Evolutionary conservation across 2,329 filamentous ascomycete species (phyloP), one percentile per base, ranked within the genome.

Genomic region (Seiridium unicorne): DNA sequence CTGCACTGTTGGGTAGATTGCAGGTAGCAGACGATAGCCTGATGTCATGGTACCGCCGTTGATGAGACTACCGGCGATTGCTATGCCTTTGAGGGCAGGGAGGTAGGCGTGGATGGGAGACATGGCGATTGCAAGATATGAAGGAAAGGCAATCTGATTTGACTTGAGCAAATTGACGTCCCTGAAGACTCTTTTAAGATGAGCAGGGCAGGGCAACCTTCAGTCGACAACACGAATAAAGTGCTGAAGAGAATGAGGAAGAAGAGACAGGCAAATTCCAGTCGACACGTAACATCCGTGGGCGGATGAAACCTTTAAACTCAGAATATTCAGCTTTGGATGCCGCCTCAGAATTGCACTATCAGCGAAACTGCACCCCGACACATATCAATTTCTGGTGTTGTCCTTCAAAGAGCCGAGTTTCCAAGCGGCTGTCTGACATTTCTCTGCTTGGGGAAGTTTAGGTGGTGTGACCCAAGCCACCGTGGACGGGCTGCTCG

Each of bases 41-140:
- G 57, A 59, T 38, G 57, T 59, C 49, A 59, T 55, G 32, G 57
- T 59, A 44, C 57, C 57, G 57, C 49, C 49, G 11, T 59, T 59
- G 57, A 59, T 59, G 26, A 59, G 49, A 51, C 51, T 59, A 31
- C 57, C 51, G 42, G 57, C 57, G n/a, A 59, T 59, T 10, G 57
- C 57, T n/a, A 55, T 18, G 49, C 57, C 57, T 40, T 59, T 59
- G 48, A 59, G 57, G 35, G 57, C 57, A 38, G 49, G 57, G 18
- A 55, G 7, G 26, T 46, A 59, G 31, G 3, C 9, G 18, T 47
- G 36, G 35, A 59, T 36, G 0, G 49, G 13, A n/a, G 51, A 55
- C 57, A 55, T 59, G 31, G 36, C 8, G 32, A 48, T 46, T 40
- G 11, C 3, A 13, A 32, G 13, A 13, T 49, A 7, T 44, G 31